A percentile compares a stretch with the other conserved stretches of the same genome.
phyloP scores from a whole-genome alignment of 2,329 filamentous ascomycete species.

The Shiraia bambusicola region DNA sequence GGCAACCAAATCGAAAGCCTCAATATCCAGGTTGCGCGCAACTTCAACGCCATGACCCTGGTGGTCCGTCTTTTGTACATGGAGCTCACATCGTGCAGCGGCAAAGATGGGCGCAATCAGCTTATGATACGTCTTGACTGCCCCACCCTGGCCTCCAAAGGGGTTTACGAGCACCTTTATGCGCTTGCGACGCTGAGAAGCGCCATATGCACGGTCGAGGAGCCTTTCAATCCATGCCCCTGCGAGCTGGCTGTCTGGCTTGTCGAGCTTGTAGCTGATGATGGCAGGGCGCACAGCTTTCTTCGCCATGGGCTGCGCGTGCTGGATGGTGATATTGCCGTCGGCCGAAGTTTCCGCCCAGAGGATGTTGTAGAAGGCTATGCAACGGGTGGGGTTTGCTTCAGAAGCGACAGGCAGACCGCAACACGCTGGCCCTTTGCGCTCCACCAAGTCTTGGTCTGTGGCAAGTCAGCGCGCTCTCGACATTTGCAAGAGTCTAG shows the following conservation, averaged over 20 bases:
- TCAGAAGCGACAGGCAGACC: constrained; percentile 53
- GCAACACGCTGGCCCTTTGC: constrained; percentile 56
- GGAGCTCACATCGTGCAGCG: constrained; percentile 75
- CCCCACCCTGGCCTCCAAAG: constrained; percentile 78
- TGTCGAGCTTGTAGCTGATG: constrained; percentile 62
- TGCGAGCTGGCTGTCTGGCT: constrained; percentile 52
- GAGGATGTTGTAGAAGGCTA: constrained; percentile 81
- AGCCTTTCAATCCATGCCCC: constrained; percentile 65
- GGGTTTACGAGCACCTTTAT: constrained; percentile 91
- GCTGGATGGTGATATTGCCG: constrained; percentile 67
- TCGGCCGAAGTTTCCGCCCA: constrained; percentile 69
- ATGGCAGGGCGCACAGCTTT: constrained; percentile 61
- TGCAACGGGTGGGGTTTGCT: constrained; percentile 56
- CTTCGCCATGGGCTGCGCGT: constrained; percentile 61
- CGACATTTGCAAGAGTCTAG: not conserved
- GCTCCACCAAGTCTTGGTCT: constrained; percentile 58
- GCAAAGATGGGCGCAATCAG: constrained; percentile 80
- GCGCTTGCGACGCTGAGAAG: constrained; percentile 68
- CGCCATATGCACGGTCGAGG: constrained; percentile 69
- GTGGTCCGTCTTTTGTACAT: constrained; percentile 70
- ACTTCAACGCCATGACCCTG: constrained; percentile 79
- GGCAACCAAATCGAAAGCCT: constrained; percentile 80
- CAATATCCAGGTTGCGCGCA: constrained; percentile 71
- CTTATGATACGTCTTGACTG: constrained; percentile 69
- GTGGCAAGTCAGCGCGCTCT: constrained; percentile 7